These are phyloP conservation scores for Grosmannia serpens DNA, from an alignment of 2,329 filamentous ascomycete species.

Conservation along the genomic window DNA sequence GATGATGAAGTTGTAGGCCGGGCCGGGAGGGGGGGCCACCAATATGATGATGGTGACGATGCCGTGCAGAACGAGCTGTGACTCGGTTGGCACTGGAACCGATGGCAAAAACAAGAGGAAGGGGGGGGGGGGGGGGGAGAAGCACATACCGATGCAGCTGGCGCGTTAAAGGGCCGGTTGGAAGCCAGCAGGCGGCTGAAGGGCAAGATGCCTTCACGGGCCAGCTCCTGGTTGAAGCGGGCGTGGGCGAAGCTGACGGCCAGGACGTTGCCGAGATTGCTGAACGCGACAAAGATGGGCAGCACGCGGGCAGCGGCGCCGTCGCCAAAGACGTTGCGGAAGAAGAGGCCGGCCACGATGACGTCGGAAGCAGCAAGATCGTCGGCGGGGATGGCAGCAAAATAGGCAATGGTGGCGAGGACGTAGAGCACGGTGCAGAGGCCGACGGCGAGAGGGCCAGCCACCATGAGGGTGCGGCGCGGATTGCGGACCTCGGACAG, in stretches of 20 bases:
- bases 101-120: background rate
- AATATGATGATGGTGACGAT: background rate
- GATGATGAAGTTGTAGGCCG: slow-evolving; percentile 2
- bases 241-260: slow-evolving; percentile 41
- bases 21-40: background rate
- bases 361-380: slow-evolving; percentile 41
- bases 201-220: slow-evolving; percentile 57
- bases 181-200: slow-evolving; percentile 58
- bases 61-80: background rate
- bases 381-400: slow-evolving; percentile 43
- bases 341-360: slow-evolving; percentile 44
- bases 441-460: slow-evolving; percentile 41
- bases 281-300: background rate
- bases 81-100: too few relatives aligned
- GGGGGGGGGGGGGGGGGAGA: too few relatives aligned
- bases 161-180: background rate
- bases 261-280: slow-evolving; percentile 3
- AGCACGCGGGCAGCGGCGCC: slow-evolving; percentile 37
- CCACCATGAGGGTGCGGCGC: slow-evolving; percentile 42
- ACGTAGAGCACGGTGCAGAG: slow-evolving; percentile 43
- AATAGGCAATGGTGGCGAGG: slow-evolving; percentile 46
- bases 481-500: slow-evolving; percentile 45
- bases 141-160: background rate
- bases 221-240: slow-evolving; percentile 52
- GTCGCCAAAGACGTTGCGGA: slow-evolving; percentile 38